Conservation (phyloP, 139 green algal genomes). For the Tetradesmus obliquus region DNA sequence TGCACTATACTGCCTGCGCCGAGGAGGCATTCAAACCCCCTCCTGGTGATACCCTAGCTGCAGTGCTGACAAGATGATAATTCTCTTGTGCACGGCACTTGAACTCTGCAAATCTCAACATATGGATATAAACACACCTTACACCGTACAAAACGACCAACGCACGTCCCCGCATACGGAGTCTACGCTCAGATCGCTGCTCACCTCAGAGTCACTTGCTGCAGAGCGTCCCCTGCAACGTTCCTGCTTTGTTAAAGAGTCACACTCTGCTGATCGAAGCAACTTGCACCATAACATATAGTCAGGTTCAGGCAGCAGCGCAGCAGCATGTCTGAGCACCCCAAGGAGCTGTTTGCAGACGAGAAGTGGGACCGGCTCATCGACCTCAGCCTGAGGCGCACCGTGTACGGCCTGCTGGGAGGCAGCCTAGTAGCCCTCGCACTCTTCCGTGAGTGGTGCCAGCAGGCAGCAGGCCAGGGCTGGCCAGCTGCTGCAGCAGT, state of each 20-base stretch:
- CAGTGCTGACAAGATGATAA: too few relatives aligned
- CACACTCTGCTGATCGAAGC: neutral
- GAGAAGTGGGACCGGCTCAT: slow-evolving; percentile 43
- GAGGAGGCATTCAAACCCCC: too few relatives aligned
- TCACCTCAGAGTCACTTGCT: neutral
- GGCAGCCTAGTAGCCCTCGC: slow-evolving; percentile 20
- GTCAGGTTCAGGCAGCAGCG: neutral
- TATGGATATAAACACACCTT: too few relatives aligned
- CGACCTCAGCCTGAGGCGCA: slow-evolving; percentile 22
- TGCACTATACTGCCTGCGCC: too few relatives aligned
- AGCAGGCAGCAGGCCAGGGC: neutral
- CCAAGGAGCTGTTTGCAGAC: slow-evolving; percentile 31
- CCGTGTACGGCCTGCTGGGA: slow-evolving; percentile 20
- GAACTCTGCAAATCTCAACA: too few relatives aligned
- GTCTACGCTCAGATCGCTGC: neutral
- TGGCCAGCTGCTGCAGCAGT: neutral
- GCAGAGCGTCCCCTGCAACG: neutral
- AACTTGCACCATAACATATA: neutral
- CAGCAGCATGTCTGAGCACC: slow-evolving; percentile 8
- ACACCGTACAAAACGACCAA: too few relatives aligned
- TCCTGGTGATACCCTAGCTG: too few relatives aligned
- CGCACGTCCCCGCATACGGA: neutral
- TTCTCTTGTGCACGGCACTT: too few relatives aligned
- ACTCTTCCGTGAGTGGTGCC: neutral
- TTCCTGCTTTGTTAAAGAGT: neutral